Conservation (phyloP, 208 protist genomes). For the Acanthamoeba pearcei region DNA sequence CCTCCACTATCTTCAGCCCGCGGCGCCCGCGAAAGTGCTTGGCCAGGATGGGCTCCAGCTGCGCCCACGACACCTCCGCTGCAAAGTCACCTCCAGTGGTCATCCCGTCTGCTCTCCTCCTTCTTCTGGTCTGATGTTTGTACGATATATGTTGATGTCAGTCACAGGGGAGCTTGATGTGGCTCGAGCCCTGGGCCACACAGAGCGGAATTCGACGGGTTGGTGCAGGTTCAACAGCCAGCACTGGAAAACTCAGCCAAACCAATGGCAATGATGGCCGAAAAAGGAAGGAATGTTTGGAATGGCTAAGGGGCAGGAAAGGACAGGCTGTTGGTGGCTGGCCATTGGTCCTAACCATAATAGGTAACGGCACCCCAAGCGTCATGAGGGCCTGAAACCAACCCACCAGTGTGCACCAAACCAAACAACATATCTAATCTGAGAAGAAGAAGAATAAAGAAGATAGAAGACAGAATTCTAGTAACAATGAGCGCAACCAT, state of each 20-base stretch:
- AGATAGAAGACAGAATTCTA: too few relatives aligned
- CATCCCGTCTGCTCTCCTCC: background rate
- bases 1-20: conserved; percentile 42
- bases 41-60: background rate
- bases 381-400: too few relatives aligned
- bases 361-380: background rate
- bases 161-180: too few relatives aligned
- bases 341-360: background rate
- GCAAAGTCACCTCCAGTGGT: conserved; percentile 21
- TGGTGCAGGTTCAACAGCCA: background rate
- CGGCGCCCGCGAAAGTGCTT: background rate
- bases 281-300: background rate
- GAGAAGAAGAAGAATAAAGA: background rate
- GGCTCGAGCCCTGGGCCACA: too few relatives aligned
- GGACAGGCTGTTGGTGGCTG: background rate
- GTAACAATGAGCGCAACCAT: background rate
- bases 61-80: background rate
- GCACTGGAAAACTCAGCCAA: background rate
- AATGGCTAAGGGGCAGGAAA: background rate
- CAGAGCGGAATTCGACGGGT: too few relatives aligned
- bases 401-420: too few relatives aligned
- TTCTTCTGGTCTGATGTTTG: background rate
- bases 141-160: background rate
- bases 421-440: too few relatives aligned
- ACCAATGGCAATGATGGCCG: background rate